phyloP scores from a whole-genome alignment of 2,329 filamentous ascomycete species.

The Zelopaecilomyces penicillatus region DNA sequence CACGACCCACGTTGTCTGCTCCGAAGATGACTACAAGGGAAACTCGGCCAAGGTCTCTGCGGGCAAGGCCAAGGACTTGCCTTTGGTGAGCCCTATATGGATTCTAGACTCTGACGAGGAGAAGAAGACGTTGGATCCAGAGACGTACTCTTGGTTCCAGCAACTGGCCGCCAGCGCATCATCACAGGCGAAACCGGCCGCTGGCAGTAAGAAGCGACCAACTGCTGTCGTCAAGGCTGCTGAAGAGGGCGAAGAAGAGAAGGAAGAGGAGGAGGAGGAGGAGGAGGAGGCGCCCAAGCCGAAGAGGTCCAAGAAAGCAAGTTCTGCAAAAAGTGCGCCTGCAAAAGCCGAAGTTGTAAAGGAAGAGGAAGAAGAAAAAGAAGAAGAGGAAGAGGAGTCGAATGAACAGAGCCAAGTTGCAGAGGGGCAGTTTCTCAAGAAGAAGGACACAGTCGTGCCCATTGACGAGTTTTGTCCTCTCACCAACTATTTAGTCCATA shows the following conservation, averaged over 20 bases:
- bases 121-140: conserved; percentile 15
- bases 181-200: background rate
- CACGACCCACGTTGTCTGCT: conserved; percentile 51
- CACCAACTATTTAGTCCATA: conserved; percentile 46
- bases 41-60: conserved; percentile 43
- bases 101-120: conserved; percentile 43
- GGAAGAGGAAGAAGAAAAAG: conserved; percentile 18
- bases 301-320: conserved; percentile 15
- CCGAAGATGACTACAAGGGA: conserved; percentile 41
- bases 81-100: conserved; percentile 54
- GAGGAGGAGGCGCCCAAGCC: conserved; percentile 23
- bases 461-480: conserved; percentile 39
- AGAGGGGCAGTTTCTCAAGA: conserved; percentile 39
- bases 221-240: conserved; percentile 9
- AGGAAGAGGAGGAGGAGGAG: conserved; percentile 14
- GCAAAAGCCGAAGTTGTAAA: conserved; percentile 17
- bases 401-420: conserved; percentile 28
- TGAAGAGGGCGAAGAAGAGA: conserved; percentile 2
- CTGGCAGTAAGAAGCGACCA: conserved; percentile 13
- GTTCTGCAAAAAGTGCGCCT: conserved; percentile 23
- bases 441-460: conserved; percentile 37
- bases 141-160: conserved; percentile 19
- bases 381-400: conserved; percentile 16
- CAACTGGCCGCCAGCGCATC: conserved; percentile 13
- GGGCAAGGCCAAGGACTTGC: conserved; percentile 37